Evolutionary conservation across 352 stramenopile species (phyloP), one percentile per base, ranked within the genome.

Genomic region (Thraustochytrium sp.): DNA sequence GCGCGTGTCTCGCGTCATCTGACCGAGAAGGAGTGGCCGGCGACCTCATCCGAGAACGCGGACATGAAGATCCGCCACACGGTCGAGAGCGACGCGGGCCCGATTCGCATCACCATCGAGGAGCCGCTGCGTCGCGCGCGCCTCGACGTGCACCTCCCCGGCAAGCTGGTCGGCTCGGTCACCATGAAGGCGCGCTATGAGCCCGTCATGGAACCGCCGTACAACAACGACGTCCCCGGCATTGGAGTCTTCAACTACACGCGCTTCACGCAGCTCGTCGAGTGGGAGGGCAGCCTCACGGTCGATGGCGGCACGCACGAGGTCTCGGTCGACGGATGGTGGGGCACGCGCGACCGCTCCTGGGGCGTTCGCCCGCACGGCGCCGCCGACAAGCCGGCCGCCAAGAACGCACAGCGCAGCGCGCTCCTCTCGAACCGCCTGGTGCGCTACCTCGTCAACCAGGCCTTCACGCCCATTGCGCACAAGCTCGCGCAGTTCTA

Each of bases 181-280:
- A 80, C 68, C 18, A 55, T 80, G 26, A 5, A 44, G n/a, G 46
- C 23, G 11, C 68, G 68, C 31, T 80, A 46, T 44, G 44, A 46
- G 31, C 44, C 68, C 16, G 42, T 13, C 29, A 80, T 80, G 68
- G 68, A 80, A 23, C 68, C 68, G 8, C 68, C 68, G 5, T 80
- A 80, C 29, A 26, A n/a, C 18, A 80, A 44, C 68, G 23, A 44
- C 0, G n/a, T 63, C 18, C 68, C 36, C 21, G 44, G 46, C 42
- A 63, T 80, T 2, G 68, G 68, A 0, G 49, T 2, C 13, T 49
- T 65, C 37, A 23, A 61, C 8, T 80, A 63, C 51, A 42, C 76
- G 0, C 53, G 68, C 23, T 55, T 80, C 18, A 80, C 53, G 21
- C 68, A 80, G 51, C 48, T 61, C 31, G 68, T 80, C 34, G 40